Evolutionary conservation across 345 rosid genomes (phyloP), one percentile per base, ranked within the genome.

Genomic region (Corymbia maculata): DNA sequence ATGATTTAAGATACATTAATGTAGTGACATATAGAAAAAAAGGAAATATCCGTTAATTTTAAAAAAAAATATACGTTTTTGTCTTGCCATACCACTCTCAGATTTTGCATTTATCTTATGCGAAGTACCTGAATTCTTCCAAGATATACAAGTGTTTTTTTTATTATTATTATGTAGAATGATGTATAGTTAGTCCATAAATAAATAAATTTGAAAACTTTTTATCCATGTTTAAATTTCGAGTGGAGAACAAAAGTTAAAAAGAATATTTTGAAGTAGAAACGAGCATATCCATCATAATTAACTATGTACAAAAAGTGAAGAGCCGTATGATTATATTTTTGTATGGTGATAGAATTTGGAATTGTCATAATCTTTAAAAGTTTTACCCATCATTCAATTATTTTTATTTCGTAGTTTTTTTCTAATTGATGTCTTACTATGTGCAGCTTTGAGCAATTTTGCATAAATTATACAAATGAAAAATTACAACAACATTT

Each of bases 401-500:
- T 24, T 85, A 44, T 86, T 86, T 42, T 32, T 36, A 14, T 79
- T 79, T 79, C 70, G n/a, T 47, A 52, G 79, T 26, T 89, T 87
- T 89, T 87, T 88, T 61, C 9, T 86, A 55, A 88, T 51, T 84
- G 79, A 51, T 85, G 59, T 89, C 36, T 64, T 51, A 82, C 47
- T 61, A 11, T 79, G 19, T 89, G 94, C 96, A 96, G 99, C 91
- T 97, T 96, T 91, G 99, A 97, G 90, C 98, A 97, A 91, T 94
- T 97, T 30, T 97, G 99, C 91, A 97, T 97, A 68, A 97, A 97
- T 90, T 95, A 90, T 91, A 96, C 99, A 36, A 97, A 97, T 86
- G 99, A 97, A 89, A 97, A 95, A 94, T 91, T 97, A 91, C 99
- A 97, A 88, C 99, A 97, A 87, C 99, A 97, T 95, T 97, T 97